Evolutionary conservation across 1,284 basidiomycete species (phyloP), one percentile per base, ranked within the genome.

Genomic region (Porodaedalea pini): DNA sequence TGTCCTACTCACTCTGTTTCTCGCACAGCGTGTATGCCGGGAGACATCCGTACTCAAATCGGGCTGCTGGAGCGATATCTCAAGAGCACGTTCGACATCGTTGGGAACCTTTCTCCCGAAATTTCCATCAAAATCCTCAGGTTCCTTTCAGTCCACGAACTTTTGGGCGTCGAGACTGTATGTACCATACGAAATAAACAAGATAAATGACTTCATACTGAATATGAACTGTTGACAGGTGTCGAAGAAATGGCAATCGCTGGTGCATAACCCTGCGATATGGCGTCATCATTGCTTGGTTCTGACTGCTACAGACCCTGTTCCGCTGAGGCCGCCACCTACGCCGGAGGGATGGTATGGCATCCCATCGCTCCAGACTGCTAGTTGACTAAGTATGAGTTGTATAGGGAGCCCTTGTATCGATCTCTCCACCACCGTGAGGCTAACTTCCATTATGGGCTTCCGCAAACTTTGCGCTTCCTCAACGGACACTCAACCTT

Each of bases 401-500:
- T 52, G 6, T 39, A 32, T 54, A 86, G 89, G 88, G 81, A 90
- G 64, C 80, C 83, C 0, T 72, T 94, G 11, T 95, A 93, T 68
- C 83, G 86, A 43, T 85, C 85, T 3, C 78, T 96, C 4, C 90
- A 92, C 67, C 86, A 90, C 68, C 85, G 93, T 36, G 93, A 96
- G 71, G 82, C 83, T 45, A 95, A 96, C 72, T 93, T 94, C 80
- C 75, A 75, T 41, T 73, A 87, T 64, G 89, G 79, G 0, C 74
- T 92, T 0, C 88, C 92, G 0, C 92, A 94, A 70, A 80, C 75
- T 13, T 77, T 95, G 40, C 75, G 85, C 10, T 86, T 92, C 75
- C 76, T 95, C 51, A 80, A 82, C 43, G 93, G 92, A 0, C 93
- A 96, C 65, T 91, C 86, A 4, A 90, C 87, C 67, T 95, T 94